These are phyloP conservation scores for Musa schizocarpa DNA, from an alignment of 176 grass and related monocot species.

Conservation along the genomic window DNA sequence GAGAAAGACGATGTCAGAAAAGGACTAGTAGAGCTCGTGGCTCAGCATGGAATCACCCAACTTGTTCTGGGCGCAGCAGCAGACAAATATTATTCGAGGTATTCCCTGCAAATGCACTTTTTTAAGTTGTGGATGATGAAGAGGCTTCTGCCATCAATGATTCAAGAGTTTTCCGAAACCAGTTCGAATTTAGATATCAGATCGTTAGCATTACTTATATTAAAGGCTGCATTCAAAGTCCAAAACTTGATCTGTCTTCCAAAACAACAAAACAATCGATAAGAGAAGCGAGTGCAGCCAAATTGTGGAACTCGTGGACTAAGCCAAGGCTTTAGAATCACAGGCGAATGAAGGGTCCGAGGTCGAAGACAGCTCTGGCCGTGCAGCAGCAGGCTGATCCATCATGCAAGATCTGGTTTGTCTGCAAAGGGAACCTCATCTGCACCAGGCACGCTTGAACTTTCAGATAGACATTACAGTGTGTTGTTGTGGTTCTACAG, in stretches of 20 bases:
- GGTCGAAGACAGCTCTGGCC: conserved; percentile 15
- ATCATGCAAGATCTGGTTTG: conserved; percentile 38
- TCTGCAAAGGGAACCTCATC: conserved; percentile 26
- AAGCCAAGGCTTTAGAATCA: conserved; percentile 15
- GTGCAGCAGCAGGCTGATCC: conserved; percentile 19
- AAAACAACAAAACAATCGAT: no score
- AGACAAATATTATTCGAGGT: conserved; percentile 60
- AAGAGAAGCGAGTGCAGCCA: neutral
- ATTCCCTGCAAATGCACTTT: neutral
- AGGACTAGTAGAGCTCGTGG: conserved; percentile 45
- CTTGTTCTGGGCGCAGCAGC: conserved; percentile 67
- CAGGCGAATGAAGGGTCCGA: conserved; percentile 18
- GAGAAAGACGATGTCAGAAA: conserved; percentile 57
- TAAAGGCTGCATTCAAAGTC: no score
- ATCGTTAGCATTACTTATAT: no score
- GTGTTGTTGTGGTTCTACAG: neutral
- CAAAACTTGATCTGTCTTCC: no score
- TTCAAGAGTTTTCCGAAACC: neutral
- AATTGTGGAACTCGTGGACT: conserved; percentile 1
- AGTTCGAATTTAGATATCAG: no score
- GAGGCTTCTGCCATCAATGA: neutral
- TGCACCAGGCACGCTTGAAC: conserved; percentile 19
- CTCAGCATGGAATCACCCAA: conserved; percentile 22
- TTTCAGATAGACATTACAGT: neutral
- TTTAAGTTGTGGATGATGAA: neutral